Base-by-base conservation (phyloP, 306 rosid species). In the Cicer cuneatum region DNA sequence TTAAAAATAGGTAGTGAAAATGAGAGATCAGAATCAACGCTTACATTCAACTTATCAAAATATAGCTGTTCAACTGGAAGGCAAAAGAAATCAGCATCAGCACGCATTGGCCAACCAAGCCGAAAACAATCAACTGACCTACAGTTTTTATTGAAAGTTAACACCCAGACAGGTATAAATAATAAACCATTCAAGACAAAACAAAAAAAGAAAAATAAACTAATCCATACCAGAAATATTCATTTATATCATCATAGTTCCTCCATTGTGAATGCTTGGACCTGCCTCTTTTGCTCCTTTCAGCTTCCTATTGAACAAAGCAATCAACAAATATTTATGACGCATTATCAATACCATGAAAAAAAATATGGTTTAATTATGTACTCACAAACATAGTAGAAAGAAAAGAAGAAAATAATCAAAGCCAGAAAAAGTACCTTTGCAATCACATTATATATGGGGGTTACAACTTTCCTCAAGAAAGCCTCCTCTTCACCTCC, bases 181-280 rank as follows among this genome's bases (percentile, higher is more conserved):
- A 49, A 69, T 69, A 52, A 73, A 67, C 35, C 35, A 14, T 2
- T 59, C 66, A 61, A 40, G 45, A 7, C 61, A 78, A 24, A 58
- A 37, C 2, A 41, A 45, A 42, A 65, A 43, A 74, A 8, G 9
- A 7, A 76, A 60, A 61, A 69, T 35, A 64, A 67, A 40, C 64
- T 61, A 57, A 53, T 41, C 8, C 41, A 46, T 90, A 94, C 98
- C 98, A 94, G 79, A 94, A 94, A 77, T 91, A 94, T 84, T 94
- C 98, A 84, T 94, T 92, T 69, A 91, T 66, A 87, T 94, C 98
- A 83, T 94, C 98, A 61, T 94, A 94, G 70, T 94, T 94, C 87
- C 98, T 91, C 98, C 98, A 94, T 66, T 88, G 96, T n/a, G 98
- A 94, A 86, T 94, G 98, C 85, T 94, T 94, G 75, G 98, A 94